Percentiles rank a stretch among this genome's conserved stretches.
Evolutionary conservation across 169 alveolate genomes (phyloP).

Genomic region (Cryptosporidium ryanae): DNA sequence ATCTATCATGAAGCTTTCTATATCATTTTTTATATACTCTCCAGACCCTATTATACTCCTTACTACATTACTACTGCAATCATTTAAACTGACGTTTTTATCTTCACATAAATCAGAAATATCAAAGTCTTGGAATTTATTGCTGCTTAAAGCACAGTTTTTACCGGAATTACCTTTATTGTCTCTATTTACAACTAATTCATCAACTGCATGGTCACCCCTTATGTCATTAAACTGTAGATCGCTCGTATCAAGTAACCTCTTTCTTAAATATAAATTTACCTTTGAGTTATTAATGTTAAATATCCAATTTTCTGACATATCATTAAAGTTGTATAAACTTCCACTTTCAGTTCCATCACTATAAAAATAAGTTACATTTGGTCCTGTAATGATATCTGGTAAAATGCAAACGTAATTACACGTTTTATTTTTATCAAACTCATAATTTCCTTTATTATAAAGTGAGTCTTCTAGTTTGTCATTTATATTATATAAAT

Average conservation of each 20-base stretch:
- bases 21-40: neutral
- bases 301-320: conserved; percentile 58
- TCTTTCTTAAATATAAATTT: conserved; percentile 46
- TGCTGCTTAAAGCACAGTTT: no score
- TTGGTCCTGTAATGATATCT: conserved; percentile 60
- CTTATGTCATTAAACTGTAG: neutral
- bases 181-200: neutral
- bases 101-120: no score
- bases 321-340: conserved; percentile 1
- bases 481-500: conserved; percentile 7
- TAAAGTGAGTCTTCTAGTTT: neutral
- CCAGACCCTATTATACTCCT: conserved; percentile 43
- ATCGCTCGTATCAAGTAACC: conserved; percentile 45
- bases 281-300: conserved; percentile 41
- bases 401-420: conserved; percentile 50
- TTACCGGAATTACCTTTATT: neutral
- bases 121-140: no score
- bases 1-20: conserved; percentile 17
- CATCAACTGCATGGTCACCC: neutral
- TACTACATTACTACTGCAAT: neutral
- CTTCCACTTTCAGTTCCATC: neutral
- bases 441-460: neutral
- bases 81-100: neutral
- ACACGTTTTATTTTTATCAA: conserved; percentile 15
- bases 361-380: neutral